Conservation (phyloP, 2,329 filamentous ascomycete genomes). For the Claviceps sorghi region DNA sequence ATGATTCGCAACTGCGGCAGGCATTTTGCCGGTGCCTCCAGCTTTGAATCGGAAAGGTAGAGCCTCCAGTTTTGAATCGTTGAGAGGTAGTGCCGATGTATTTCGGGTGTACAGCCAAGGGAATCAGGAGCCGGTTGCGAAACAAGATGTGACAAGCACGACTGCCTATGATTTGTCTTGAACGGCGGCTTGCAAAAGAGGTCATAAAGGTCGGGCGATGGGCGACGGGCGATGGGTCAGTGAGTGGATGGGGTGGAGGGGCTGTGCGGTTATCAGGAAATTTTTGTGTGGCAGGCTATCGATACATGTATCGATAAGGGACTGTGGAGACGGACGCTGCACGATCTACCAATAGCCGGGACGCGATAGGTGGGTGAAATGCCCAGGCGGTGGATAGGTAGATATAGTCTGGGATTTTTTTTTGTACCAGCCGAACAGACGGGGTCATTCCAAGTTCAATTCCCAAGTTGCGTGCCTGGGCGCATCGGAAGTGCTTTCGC, state of each 20-base stretch:
- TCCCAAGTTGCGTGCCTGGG: neutral
- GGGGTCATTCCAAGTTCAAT: neutral
- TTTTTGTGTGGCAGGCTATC: slow-evolving; percentile 24
- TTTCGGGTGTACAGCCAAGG: no score
- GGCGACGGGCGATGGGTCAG: neutral
- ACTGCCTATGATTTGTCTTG: neutral
- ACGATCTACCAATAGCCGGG: slow-evolving; percentile 11
- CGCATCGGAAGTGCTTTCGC: neutral
- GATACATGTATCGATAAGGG: slow-evolving; percentile 13
- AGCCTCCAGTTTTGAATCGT: slow-evolving; percentile 43
- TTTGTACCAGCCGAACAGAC: slow-evolving; percentile 3
- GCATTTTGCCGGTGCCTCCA: slow-evolving; percentile 60
- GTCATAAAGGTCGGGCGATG: slow-evolving; percentile 9
- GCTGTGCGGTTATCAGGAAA: slow-evolving; percentile 23
- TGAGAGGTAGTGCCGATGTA: neutral
- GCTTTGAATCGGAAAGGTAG: slow-evolving; percentile 82
- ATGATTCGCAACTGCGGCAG: slow-evolving; percentile 51
- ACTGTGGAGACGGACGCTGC: neutral
- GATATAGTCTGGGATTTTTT: slow-evolving; percentile 16
- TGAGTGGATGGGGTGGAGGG: slow-evolving; percentile 15
- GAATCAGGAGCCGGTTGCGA: neutral
- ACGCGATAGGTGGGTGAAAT: slow-evolving; percentile 13
- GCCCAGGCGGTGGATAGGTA: slow-evolving; percentile 20
- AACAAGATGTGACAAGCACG: neutral
- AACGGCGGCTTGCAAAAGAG: neutral